Percentiles rank a stretch among this genome's conserved stretches.
phyloP scores from a whole-genome alignment of 768 basidiomycete genomes.

The Holtermanniella nyarrowii region DNA sequence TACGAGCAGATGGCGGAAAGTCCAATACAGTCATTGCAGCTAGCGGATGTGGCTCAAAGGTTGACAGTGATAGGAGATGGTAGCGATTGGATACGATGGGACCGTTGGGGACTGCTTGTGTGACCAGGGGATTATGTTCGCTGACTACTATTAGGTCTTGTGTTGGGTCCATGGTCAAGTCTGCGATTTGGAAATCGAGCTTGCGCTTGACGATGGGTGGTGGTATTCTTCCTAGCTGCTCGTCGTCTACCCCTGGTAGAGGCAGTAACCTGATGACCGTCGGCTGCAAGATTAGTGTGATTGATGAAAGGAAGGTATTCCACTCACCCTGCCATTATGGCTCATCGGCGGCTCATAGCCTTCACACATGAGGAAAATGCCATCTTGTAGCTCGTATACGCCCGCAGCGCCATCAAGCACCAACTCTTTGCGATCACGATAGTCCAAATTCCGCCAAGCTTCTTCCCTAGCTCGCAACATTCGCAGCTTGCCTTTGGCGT shows the following conservation, averaged over 20 bases:
- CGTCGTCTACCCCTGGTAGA: constrained; percentile 29
- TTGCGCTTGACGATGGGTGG: constrained; percentile 14
- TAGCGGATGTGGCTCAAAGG: constrained; percentile 32
- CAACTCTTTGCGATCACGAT: constrained; percentile 8
- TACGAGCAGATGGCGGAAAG: constrained; percentile 20
- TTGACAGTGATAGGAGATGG: constrained; percentile 32
- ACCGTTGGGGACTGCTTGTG: too few relatives aligned
- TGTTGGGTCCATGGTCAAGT: constrained; percentile 51
- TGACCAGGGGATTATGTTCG: constrained; percentile 44
- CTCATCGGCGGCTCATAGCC: constrained; percentile 10
- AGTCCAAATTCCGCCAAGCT: constrained; percentile 21
- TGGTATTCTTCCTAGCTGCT: constrained; percentile 9
- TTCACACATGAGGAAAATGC: constrained; percentile 36
- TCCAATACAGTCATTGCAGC: constrained; percentile 21
- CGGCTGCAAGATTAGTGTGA: constrained; percentile 7
- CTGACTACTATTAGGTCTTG: constrained; percentile 55
- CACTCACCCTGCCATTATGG: constrained; percentile 22
- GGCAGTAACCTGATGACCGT: constrained; percentile 25
- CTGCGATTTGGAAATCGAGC: constrained; percentile 31
- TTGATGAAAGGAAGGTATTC: neutral
- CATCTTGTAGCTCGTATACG: constrained; percentile 38
- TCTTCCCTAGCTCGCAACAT: constrained; percentile 16
- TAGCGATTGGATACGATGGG: constrained; percentile 21
- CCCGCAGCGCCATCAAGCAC: constrained; percentile 23
- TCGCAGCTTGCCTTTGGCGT: constrained; percentile 6